Conservation (phyloP, 2,329 filamentous ascomycete genomes). For the Apiospora kogelbergensis region DNA sequence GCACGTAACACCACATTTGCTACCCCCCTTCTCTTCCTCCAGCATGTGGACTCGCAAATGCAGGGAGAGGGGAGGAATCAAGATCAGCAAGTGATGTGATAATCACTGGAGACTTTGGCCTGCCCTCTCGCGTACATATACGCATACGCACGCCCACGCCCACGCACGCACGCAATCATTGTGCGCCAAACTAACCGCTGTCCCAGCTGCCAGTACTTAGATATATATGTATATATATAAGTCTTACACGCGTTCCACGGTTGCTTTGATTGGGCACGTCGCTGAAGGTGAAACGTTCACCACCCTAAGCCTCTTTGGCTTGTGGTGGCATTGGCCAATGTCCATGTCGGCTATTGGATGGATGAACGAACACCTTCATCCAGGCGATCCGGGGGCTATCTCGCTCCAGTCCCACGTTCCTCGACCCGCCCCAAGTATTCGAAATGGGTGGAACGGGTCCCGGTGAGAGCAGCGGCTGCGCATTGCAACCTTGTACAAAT, state of each 20-base stretch:
- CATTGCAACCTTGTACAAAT: not conserved
- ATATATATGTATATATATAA: not conserved
- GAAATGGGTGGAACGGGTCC: not conserved
- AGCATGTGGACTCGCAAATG: not conserved
- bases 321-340: not conserved
- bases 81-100: conserved; percentile 5
- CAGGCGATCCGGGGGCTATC: not conserved
- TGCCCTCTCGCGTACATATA: not conserved
- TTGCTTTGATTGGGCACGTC: not conserved
- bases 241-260: not conserved
- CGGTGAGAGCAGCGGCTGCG: not conserved
- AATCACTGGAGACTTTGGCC: not conserved
- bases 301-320: not conserved
- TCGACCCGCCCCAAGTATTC: not conserved
- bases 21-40: not conserved
- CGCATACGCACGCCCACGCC: too few species aligned
- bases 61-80: not conserved
- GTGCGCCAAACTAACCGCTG: too few species aligned
- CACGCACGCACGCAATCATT: not conserved
- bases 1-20: not conserved
- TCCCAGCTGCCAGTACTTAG: not conserved
- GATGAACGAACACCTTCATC: not conserved
- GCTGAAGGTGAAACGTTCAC: not conserved
- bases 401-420: not conserved
- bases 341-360: not conserved